Base-by-base conservation (phyloP, 257 asterid genomes). In the Rauvolfia tetraphylla region DNA sequence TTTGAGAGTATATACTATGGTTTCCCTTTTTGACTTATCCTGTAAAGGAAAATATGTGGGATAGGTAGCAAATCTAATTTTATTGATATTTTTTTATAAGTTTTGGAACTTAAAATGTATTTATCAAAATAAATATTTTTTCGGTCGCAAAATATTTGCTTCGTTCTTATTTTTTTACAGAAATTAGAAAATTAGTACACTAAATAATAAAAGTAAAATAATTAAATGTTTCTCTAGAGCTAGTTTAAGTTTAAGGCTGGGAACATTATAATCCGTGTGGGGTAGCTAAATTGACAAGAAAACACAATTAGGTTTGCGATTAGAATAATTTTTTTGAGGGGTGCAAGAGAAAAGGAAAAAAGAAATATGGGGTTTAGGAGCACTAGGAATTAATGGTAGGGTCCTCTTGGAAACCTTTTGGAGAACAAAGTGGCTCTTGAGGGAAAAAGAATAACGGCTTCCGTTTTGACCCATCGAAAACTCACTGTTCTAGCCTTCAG, bases 1-100 rank as follows among this genome's bases (percentile, higher is more conserved):
- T 68, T 74, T 65, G 41, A 68, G 81, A 65, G 90, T 79, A 80
- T 83, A 84, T 84, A 82, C 87, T 76, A 71, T 74, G 75, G 71
- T 81, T 31, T 29, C 38, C 51, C 82, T 84, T 87, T 87, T 89
- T 89, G 90, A 87, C 90, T 67, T 75, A 34, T 77, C 81, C 41
- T 62, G 77, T 63, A 80, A 75, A 44, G 79, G n/a, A 51, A 75
- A 53, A 36, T 31, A 31, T 31, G 31, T 59, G 25, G 59, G 59
- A 53, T 53, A 20, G 59, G 8, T 27, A 0, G 25, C 59, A 53
- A 53, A 20, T 53, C 10, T 27, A 53, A 18, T 2, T 7, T 2
- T 49, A 15, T 49, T 49, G 2, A 0, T 49, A 3, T 8, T 44
- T 0, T 14, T 44, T 44, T 9, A 0, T 8, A 41, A 0, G 8